These are phyloP conservation scores for Alopecurus myosuroides DNA, from an alignment of 176 grass and related monocot genomes.

Conservation along the genomic window DNA sequence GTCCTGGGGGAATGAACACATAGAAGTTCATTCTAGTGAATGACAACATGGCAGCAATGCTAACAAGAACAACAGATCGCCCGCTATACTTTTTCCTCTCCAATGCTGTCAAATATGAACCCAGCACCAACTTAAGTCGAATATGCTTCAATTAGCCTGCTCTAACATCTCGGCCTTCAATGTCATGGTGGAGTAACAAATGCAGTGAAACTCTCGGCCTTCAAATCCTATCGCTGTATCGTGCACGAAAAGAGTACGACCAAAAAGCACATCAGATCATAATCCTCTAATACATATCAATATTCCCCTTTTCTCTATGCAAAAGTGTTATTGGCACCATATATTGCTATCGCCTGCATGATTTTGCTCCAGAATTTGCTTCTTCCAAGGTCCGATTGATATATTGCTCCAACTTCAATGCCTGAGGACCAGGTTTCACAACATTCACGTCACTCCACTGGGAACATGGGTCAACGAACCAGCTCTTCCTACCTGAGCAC, in stretches of 20 bases:
- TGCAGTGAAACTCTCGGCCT: neutral
- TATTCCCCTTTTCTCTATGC: neutral
- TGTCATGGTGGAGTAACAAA: neutral
- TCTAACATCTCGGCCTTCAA: neutral
- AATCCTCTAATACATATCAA: neutral
- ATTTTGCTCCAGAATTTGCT: conserved; percentile 31
- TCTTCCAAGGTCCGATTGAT: conserved; percentile 58
- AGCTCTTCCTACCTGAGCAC: conserved; percentile 65
- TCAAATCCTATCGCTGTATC: neutral
- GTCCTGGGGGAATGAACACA: neutral
- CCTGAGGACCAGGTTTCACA: conserved; percentile 55
- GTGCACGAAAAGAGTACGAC: neutral
- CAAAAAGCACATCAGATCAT: neutral
- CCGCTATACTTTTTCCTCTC: neutral
- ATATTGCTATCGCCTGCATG: conserved; percentile 54
- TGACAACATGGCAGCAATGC: neutral
- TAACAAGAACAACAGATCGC: neutral
- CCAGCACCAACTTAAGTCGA: neutral
- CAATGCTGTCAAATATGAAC: conserved; percentile 12
- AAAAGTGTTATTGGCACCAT: neutral
- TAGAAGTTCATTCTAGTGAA: neutral
- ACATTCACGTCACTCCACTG: conserved; percentile 77
- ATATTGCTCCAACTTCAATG: conserved; percentile 37
- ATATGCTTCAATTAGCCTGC: neutral
- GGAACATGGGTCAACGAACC: conserved; percentile 83